Conservation (phyloP, 2,329 filamentous ascomycete genomes). For the Neonectria hederae region DNA sequence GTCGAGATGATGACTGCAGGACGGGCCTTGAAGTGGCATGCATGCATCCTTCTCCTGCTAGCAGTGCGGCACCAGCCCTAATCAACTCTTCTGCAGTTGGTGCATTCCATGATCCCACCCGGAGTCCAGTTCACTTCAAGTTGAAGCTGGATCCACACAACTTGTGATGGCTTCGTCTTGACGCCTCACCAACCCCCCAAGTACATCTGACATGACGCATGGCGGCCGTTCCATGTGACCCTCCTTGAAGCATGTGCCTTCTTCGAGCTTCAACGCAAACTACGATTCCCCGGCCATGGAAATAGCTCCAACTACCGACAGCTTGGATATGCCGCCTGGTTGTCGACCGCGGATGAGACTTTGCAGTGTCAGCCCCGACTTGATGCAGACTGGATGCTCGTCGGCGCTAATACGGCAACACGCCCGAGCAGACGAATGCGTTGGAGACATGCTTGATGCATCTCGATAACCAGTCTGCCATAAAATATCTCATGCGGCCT, state of each 20-base stretch:
- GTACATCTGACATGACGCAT: constrained; percentile 20
- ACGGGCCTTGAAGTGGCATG: constrained; percentile 14
- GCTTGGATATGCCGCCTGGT: constrained; percentile 25
- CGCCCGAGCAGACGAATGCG: background rate
- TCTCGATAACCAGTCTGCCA: constrained; percentile 9
- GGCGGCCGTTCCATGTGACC: constrained; percentile 14
- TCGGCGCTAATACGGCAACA: constrained; percentile 14
- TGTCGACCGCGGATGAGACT: constrained; percentile 15
- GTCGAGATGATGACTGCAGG: constrained; percentile 22
- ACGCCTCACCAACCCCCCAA: background rate
- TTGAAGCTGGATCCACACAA: background rate
- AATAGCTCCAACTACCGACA: constrained; percentile 22
- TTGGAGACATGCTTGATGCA: constrained; percentile 5
- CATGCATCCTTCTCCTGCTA: constrained; percentile 13
- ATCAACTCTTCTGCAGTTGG: constrained; percentile 2
- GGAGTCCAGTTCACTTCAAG: background rate
- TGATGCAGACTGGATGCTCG: constrained; percentile 12
- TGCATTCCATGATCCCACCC: constrained; percentile 8
- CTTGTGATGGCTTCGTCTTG: background rate
- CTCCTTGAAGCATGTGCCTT: background rate
- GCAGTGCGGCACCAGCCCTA: constrained; percentile 17
- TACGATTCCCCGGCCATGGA: background rate
- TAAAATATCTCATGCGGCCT: constrained; percentile 20
- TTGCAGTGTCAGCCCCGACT: constrained; percentile 22
- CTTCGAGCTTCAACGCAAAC: background rate